A percentile compares a stretch with the other conserved stretches of the same genome.
These are phyloP conservation scores for Lichtheimia corymbifera DNA, from an alignment of 371 early-diverging fungal species.

Conservation along the genomic window DNA sequence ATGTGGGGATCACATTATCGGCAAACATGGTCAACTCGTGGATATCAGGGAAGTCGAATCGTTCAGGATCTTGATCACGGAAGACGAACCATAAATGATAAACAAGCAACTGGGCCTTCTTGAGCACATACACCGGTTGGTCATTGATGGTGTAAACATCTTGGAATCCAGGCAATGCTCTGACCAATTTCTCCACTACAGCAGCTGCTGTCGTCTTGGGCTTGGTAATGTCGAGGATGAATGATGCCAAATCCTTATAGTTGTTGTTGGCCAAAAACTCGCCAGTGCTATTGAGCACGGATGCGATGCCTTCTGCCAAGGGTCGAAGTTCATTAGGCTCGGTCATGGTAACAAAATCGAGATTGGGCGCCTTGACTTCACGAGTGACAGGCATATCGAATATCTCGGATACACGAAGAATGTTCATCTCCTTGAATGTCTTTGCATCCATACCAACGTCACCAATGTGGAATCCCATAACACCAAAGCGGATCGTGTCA, in stretches of 20 bases:
- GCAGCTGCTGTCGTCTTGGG: slow-evolving; percentile 51
- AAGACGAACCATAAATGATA: slow-evolving; percentile 51
- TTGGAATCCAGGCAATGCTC: slow-evolving; percentile 68
- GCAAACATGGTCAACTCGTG: slow-evolving; percentile 67
- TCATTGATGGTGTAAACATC: slow-evolving; percentile 57
- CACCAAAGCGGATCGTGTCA: slow-evolving; percentile 80
- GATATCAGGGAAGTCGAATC: slow-evolving; percentile 69
- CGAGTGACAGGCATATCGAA: slow-evolving; percentile 66
- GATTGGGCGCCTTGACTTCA: slow-evolving; percentile 57
- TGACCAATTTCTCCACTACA: slow-evolving; percentile 57
- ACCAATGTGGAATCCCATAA: slow-evolving; percentile 80
- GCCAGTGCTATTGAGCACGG: slow-evolving; percentile 73
- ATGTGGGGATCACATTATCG: slow-evolving; percentile 75
- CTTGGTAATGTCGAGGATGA: slow-evolving; percentile 66
- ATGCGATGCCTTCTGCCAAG: slow-evolving; percentile 65
- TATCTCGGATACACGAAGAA: slow-evolving; percentile 52
- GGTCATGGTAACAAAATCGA: slow-evolving; percentile 67
- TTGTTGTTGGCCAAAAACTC: slow-evolving; percentile 52
- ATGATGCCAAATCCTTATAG: slow-evolving; percentile 66
- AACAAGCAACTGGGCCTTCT: slow-evolving; percentile 70
- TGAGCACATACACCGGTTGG: slow-evolving; percentile 60
- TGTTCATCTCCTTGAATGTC: slow-evolving; percentile 41
- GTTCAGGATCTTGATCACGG: slow-evolving; percentile 40
- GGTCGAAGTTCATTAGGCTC: slow-evolving; percentile 66
- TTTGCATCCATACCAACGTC: slow-evolving; percentile 47